Evolutionary conservation across 2,329 filamentous ascomycete genomes (phyloP), one percentile per base, ranked within the genome.

Genomic region (Penicillium sp.): DNA sequence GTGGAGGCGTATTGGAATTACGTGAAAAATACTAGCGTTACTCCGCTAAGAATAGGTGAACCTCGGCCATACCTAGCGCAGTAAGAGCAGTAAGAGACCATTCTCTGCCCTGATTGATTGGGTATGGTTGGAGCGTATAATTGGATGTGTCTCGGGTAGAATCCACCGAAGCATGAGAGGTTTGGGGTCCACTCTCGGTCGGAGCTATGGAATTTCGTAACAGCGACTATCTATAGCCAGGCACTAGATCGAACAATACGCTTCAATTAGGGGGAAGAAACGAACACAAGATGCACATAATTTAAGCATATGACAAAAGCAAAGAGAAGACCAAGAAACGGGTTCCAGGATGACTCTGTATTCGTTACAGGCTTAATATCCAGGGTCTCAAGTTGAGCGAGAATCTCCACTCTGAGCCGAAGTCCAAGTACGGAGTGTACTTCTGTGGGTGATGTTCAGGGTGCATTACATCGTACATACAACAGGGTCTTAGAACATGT

Each of bases 11-110:
- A 53, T 50, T 50, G 32, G 8, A 5, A 45, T 42, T 51, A 54
- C 48, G 14, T 34, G 16, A 38, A 36, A 54, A 54, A 45, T 54
- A 54, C 51, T 54, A 54, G 51, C 16, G 29, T 21, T 7, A 31
- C 32, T 34, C 43, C 52, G 52, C 52, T 54, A 54, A 51, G 47
- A 54, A 54, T 54, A 54, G 52, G 21, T 53, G 45, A 48, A 48
- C 50, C 50, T 53, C 50, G 50, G 50, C 22, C 44, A 42, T 36
- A 39, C 32, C 48, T 40, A 40, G 38, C 38, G 38, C 38, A 18
- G 38, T 40, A 40, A 18, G 38, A 40, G 38, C 38, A 18, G 38
- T 40, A 40, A 18, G 38, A 40, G 16, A n/a, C 4, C 7, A 39
- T 14, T 39, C 13, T 16, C 14, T 39, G 14, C n/a, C 21, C 16